Evolutionary conservation across 441 rosid genomes (phyloP), one percentile per base, ranked within the genome.

Genomic region (Raphanus hybrid): DNA sequence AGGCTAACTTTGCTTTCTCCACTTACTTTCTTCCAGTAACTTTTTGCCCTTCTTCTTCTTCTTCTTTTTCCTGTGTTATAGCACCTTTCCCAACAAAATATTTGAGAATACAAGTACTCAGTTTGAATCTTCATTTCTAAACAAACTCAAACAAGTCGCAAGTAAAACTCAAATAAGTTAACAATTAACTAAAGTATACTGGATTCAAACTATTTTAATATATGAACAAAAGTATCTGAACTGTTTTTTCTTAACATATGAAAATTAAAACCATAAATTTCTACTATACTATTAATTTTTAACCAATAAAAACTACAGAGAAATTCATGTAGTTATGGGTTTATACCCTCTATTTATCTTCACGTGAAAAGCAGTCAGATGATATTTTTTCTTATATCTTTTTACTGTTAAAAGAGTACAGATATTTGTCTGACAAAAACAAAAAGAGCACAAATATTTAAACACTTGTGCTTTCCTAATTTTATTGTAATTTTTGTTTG

Each of bases 401-500:
- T 57, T 9, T 57, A 57, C 32, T 20, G 1, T 20, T 18, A 9
- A 20, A 57, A 57, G n/a, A 20, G 61, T 55, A 57, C 29, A 57
- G 11, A 55, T 18, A 55, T 18, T 16, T 55, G 6, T 15, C 58
- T 54, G 59, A 16, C 23, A 54, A 16, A 52, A 3, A 29, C 4
- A 29, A 4, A 29, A 29, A 29, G 5, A 29, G 64, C 27, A 59
- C 37, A 60, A 27, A 26, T 26, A 59, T 59, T 11, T 20, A 20
- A 59, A 10, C 26, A 57, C 29, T 57, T 9, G 62, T 57, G 32
- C n/a, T 20, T 58, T 59, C 37, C 64, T 60, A 60, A 60, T 60
- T 27, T 12, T 27, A 60, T 60, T 60, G 64, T 43, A 43, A 43
- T 43, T 3, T 43, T 43, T 43, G 50, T 43, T 60, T n/a, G 18